Evolutionary conservation across 1,284 basidiomycete genomes (phyloP), one percentile per base, ranked within the genome.

Genomic region (Marasmius sp.): DNA sequence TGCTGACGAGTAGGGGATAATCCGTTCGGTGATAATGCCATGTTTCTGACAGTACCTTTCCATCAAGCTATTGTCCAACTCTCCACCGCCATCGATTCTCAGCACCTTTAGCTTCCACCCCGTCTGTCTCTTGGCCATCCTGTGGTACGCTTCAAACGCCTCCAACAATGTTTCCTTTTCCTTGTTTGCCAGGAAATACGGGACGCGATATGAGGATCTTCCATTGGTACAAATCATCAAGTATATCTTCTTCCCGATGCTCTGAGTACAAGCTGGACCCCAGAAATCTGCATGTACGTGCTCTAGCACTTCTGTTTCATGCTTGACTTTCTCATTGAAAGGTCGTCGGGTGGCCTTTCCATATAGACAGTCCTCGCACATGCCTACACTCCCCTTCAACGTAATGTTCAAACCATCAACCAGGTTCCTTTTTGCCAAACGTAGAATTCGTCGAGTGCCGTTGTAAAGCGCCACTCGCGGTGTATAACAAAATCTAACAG

Each of bases 261-360:
- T 52, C n/a, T 11, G 14, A 11, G 18, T 34, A 57, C 58, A 34
- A 11, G 59, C 47, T 48, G 49, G 65, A 36, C 61, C 63, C 65
- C 64, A 68, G 7, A 67, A 16, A 50, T 68, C 67, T 1, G 66
- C n/a, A 43, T 67, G 62, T 6, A 62, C 58, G 5, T 54, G 50
- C 14, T 67, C 63, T 0, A 66, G 62, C 0, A 64, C 41, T 11
- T 68, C 64, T 3, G 22, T 56, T 27, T 70, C 68, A 9, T 48
- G 60, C 2, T 18, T 41, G 0, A 64, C 60, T 5, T 34, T 50
- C 5, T 59, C 59, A 53, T 71, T 63, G 45, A 67, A 71, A 9
- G 63, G 67, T 8, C 63, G 20, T 3, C 59, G 47, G 1, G 63
- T 47, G 3, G 68, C 66, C 43, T 71, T 71, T 16, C 68, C 64